Evolutionary conservation across 352 stramenopile genomes (phyloP), one percentile per base, ranked within the genome.

Genomic region (Pythium guiyangense): DNA sequence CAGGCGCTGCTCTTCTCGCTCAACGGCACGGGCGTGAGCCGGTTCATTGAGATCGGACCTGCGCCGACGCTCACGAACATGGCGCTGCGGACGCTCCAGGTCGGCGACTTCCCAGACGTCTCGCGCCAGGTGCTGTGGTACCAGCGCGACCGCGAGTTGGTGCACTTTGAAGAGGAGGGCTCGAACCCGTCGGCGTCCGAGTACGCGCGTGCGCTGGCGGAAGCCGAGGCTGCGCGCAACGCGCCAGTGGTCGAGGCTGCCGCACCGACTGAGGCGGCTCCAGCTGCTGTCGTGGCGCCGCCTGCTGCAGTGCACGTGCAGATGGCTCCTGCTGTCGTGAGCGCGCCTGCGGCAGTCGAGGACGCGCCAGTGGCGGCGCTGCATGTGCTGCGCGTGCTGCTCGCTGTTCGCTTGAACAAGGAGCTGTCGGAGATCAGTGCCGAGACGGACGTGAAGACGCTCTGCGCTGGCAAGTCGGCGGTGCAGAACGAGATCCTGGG

Each of bases 401-500:
- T 78, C 70, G 34, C 74, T 73, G 39, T 90, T 91, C 54, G 77
- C n/a, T n/a, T n/a, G n/a, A n/a, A n/a, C n/a, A n/a, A n/a, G n/a
- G n/a, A n/a, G n/a, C n/a, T n/a, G n/a, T n/a, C n/a, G n/a, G n/a
- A n/a, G n/a, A n/a, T n/a, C n/a, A n/a, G n/a, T n/a, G n/a, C n/a
- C n/a, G n/a, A n/a, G n/a, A n/a, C n/a, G n/a, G n/a, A n/a, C n/a
- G n/a, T n/a, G n/a, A n/a, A n/a, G n/a, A n/a, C n/a, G n/a, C n/a
- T n/a, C n/a, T n/a, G n/a, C n/a, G n/a, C n/a, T n/a, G n/a, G n/a
- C n/a, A n/a, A n/a, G n/a, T n/a, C n/a, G n/a, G n/a, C n/a, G n/a
- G n/a, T n/a, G n/a, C n/a, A n/a, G n/a, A n/a, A n/a, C n/a, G n/a
- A n/a, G n/a, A n/a, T n/a, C n/a, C n/a, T n/a, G n/a, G n/a, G n/a